A percentile compares a stretch with the other conserved stretches of the same genome.
Evolutionary conservation across 805 yeast species (phyloP).

Genomic region (Priceomyces fermenticarens): DNA sequence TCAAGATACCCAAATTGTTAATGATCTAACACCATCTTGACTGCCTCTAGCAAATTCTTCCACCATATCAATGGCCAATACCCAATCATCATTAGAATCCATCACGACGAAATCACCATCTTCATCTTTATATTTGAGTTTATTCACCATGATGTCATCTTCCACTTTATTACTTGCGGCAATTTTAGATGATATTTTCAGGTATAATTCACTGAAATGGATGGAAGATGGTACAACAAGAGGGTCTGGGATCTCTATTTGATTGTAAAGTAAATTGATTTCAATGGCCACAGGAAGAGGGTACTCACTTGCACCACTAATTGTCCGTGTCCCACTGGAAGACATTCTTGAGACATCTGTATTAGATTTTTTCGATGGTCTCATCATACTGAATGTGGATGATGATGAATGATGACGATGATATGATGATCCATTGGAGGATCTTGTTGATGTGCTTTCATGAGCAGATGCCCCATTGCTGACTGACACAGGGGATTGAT

Average conservation of each 20-base stretch:
- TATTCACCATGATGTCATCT: slow-evolving; percentile 47
- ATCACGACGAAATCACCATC: slow-evolving; percentile 91
- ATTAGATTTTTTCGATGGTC: slow-evolving; percentile 24
- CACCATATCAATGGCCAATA: slow-evolving; percentile 68
- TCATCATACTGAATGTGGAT: slow-evolving; percentile 43
- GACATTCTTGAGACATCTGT: slow-evolving; percentile 12
- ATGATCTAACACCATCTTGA: slow-evolving; percentile 12
- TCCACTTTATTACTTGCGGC: slow-evolving; percentile 51
- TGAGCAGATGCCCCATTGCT: slow-evolving; percentile 2
- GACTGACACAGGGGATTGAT: slow-evolving; percentile 9
- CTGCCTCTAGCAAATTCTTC: slow-evolving; percentile 27
- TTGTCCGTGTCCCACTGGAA: slow-evolving; percentile 6
- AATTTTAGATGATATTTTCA: slow-evolving; percentile 54
- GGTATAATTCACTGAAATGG: slow-evolving; percentile 52
- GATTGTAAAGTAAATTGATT: slow-evolving; percentile 33
- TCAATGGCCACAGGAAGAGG: slow-evolving; percentile 5
- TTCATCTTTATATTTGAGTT: slow-evolving; percentile 84
- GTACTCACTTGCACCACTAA: slow-evolving; percentile 6
- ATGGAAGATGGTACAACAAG: slow-evolving; percentile 26
- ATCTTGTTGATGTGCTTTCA: slow-evolving; percentile 18
- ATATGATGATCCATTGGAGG: slow-evolving; percentile 27
- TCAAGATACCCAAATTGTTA: slow-evolving; percentile 43
- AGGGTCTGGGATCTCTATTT: slow-evolving; percentile 24
- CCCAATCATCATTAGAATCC: slow-evolving; percentile 85
- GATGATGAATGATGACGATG: slow-evolving; percentile 42